phyloP scores from a whole-genome alignment of 805 yeast genomes.

The Candida sithepensis region DNA sequence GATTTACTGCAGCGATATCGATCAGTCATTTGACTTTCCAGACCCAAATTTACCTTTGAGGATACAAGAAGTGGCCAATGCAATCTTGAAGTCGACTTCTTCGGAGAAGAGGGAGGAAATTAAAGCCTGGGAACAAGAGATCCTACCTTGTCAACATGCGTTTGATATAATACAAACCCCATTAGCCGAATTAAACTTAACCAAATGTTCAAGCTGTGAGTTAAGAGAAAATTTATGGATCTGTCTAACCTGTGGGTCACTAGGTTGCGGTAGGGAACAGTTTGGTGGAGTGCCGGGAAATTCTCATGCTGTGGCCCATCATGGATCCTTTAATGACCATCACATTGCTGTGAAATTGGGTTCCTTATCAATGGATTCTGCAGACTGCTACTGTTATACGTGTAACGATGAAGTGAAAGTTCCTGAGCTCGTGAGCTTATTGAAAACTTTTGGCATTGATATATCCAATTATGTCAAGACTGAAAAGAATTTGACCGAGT shows the following conservation, averaged over 20 bases:
- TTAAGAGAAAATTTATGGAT: constrained; percentile 83
- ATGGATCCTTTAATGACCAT: constrained; percentile 49
- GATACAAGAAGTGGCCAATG: constrained; percentile 34
- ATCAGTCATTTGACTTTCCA: constrained; percentile 28
- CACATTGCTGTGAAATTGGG: constrained; percentile 89
- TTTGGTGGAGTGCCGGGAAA: constrained; percentile 94
- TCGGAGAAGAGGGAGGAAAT: constrained; percentile 62
- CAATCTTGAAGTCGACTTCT: constrained; percentile 55
- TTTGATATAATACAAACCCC: constrained; percentile 43
- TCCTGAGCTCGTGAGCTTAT: constrained; percentile 45
- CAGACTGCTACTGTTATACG: constrained; percentile 83
- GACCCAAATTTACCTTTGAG: constrained; percentile 27
- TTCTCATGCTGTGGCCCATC: constrained; percentile 83
- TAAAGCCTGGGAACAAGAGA: constrained; percentile 89
- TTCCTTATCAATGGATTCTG: constrained; percentile 72
- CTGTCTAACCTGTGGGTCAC: constrained; percentile 83
- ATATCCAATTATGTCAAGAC: constrained; percentile 55
- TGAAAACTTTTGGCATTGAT: constrained; percentile 67
- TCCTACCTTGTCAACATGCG: constrained; percentile 76
- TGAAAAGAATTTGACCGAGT: constrained; percentile 83
- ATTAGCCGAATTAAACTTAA: constrained; percentile 28
- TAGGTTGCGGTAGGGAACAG: constrained; percentile 94
- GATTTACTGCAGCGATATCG: constrained; percentile 38
- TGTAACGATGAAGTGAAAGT: constrained; percentile 89
- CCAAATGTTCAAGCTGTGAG: constrained; percentile 56